Base-by-base conservation (phyloP, 441 rosid genomes). In the Croton setiger region DNA sequence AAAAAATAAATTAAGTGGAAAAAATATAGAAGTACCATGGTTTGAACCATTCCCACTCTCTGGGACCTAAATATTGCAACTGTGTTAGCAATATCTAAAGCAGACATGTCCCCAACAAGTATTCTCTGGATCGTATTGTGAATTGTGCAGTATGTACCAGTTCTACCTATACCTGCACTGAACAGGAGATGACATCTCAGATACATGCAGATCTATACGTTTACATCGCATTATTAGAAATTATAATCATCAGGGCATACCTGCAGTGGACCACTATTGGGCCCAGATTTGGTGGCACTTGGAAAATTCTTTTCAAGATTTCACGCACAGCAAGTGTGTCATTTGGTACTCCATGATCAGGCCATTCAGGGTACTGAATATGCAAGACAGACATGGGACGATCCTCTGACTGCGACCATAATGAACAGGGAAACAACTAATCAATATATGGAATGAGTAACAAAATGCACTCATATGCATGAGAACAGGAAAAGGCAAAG, bases 141-240 rank as follows among this genome's bases (percentile, higher is more conserved):
- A 76, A 91, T 84, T 53, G 92, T 72, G 75, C 97, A 91, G 80
- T 88, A 93, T 52, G 98, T 83, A 76, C 98, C 98, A 13, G 95
- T 91, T 86, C 98, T 91, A 49, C 98, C 97, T 75, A 91, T 89
- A 57, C 98, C 98, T 78, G 98, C 98, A 86, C 98, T 89, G 95
- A 57, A 76, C 35, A 60, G 43, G 65, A 64, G 51, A 68, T n/a
- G 54, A 70, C 47, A 55, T 66, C 69, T 79, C 84, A 81, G 85
- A 47, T 12, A 69, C 37, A 67, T 41, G 58, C n/a, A 48, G 48
- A 27, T 66, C 2, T 35, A 12, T 36, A 54, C 56, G 45, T 57
- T 35, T 44, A 54, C 14, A 39, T n/a, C 47, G 60, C 20, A 63
- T 20, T 31, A 64, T 15, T 20, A 39, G 27, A 17, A 37, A 37